phyloP scores from a whole-genome alignment of 495 filamentous ascomycete species.

The Daldinia decipiens region DNA sequence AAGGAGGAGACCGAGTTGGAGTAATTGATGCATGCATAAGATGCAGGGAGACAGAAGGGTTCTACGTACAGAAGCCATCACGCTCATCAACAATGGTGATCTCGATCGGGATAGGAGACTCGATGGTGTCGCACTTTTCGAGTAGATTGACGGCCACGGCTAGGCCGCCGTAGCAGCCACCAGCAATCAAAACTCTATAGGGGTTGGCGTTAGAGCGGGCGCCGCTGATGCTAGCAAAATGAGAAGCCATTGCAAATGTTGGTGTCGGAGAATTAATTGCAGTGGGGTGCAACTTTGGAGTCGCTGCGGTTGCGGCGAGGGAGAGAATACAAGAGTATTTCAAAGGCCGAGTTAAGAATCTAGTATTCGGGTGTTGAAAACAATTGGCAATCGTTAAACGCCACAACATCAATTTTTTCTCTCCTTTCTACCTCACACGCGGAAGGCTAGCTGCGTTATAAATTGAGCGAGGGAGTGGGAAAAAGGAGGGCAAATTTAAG shows the following conservation, averaged over 20 bases:
- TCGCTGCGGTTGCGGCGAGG: slow-evolving; percentile 8
- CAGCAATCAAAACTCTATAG: slow-evolving; percentile 64
- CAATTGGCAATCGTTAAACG: slow-evolving; percentile 16
- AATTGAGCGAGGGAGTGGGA: slow-evolving; percentile 14
- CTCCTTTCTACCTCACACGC: background rate
- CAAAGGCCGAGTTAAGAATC: slow-evolving; percentile 24
- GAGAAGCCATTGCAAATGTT: slow-evolving; percentile 32
- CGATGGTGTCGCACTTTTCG: slow-evolving; percentile 62
- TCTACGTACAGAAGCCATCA: slow-evolving; percentile 72
- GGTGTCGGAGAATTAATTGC: slow-evolving; percentile 17
- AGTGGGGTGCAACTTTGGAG: slow-evolving; percentile 26
- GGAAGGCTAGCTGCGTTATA: slow-evolving; percentile 14
- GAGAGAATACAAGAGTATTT: slow-evolving; percentile 24
- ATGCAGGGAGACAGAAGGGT: background rate
- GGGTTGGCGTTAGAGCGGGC: slow-evolving; percentile 35
- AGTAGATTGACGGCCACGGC: slow-evolving; percentile 67
- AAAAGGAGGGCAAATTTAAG: slow-evolving; percentile 12
- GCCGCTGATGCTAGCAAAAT: slow-evolving; percentile 18
- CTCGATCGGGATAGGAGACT: slow-evolving; percentile 60
- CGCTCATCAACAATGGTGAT: slow-evolving; percentile 76
- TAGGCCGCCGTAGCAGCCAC: slow-evolving; percentile 73
- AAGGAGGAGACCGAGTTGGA: background rate
- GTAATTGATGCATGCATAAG: slow-evolving; percentile 39
- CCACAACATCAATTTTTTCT: slow-evolving; percentile 24
- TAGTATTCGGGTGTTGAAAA: slow-evolving; percentile 15